These are phyloP conservation scores for Auxenochlorella protothecoides DNA, from an alignment of 139 green algal genomes.

Conservation along the genomic window DNA sequence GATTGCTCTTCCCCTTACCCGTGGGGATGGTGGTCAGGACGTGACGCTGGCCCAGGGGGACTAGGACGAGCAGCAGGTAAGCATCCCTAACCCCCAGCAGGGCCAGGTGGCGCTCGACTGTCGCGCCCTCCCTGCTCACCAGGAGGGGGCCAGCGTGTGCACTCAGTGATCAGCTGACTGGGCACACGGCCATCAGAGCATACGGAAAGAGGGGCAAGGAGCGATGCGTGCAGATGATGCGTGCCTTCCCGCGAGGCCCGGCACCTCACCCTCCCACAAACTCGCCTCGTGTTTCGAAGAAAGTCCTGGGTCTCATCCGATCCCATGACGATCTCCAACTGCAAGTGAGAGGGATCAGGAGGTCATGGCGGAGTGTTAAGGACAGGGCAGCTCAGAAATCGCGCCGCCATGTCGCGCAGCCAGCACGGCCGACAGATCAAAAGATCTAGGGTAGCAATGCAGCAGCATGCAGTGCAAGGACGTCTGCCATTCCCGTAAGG, in stretches of 20 bases:
- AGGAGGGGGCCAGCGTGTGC: background rate
- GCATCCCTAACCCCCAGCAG: constrained; percentile 22
- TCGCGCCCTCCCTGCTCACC: constrained; percentile 7
- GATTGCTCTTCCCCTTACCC: background rate
- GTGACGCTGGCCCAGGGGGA: constrained; percentile 41
- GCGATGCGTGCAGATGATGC: background rate
- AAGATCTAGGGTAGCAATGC: too few species aligned
- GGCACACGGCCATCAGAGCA: background rate
- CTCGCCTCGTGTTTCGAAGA: too few species aligned
- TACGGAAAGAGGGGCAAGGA: background rate
- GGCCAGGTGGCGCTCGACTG: constrained; percentile 6
- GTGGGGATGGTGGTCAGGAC: constrained; percentile 25
- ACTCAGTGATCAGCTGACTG: constrained; percentile 1
- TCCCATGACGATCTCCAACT: too few species aligned
- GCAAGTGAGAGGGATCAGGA: too few species aligned
- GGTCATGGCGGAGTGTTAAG: too few species aligned
- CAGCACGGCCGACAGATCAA: too few species aligned
- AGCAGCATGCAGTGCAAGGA: background rate
- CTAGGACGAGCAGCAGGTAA: constrained; percentile 31
- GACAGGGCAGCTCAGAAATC: too few species aligned
- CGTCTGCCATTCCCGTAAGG: background rate
- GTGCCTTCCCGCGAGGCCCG: background rate
- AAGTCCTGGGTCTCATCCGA: too few species aligned
- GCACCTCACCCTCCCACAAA: background rate
- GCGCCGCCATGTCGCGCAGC: too few species aligned